A percentile compares a stretch with the other conserved stretches of the same genome.
Conservation (phyloP, 352 stramenopile genomes). For the Phytophthora chlamydospora region DNA sequence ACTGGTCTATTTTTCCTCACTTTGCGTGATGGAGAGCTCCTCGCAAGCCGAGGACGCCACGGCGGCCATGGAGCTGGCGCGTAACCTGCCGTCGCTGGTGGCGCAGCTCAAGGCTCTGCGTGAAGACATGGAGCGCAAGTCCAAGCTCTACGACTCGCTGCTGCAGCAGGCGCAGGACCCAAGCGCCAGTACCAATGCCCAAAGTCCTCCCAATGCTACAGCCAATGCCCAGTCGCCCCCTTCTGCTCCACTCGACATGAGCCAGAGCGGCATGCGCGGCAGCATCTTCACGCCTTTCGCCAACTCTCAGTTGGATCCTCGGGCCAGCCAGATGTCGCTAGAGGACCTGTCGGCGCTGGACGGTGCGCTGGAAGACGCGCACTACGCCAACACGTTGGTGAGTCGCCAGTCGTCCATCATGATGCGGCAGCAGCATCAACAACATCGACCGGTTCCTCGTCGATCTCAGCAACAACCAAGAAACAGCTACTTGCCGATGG, state of each 20-base stretch:
- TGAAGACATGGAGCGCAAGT: slow-evolving; percentile 72
- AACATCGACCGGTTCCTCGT: slow-evolving; percentile 8
- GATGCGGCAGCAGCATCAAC: slow-evolving; percentile 34
- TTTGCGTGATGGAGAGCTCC: slow-evolving; percentile 24
- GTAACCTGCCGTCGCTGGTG: slow-evolving; percentile 69
- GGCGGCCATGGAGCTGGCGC: slow-evolving; percentile 50
- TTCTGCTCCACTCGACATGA: slow-evolving; percentile 6
- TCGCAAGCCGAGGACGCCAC: slow-evolving; percentile 5
- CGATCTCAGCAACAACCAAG: slow-evolving; percentile 12
- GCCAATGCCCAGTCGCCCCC: too few species aligned
- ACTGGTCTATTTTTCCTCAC: slow-evolving; percentile 8
- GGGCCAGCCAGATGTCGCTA: slow-evolving; percentile 34
- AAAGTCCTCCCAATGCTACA: too few species aligned
- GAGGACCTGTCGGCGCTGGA: slow-evolving; percentile 34
- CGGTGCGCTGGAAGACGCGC: slow-evolving; percentile 18
- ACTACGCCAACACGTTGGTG: slow-evolving; percentile 36
- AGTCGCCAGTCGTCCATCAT: slow-evolving; percentile 41
- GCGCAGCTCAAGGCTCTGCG: slow-evolving; percentile 65
- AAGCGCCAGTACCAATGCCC: too few species aligned
- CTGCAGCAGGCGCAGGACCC: slow-evolving; percentile 21
- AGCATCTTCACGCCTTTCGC: slow-evolving; percentile 54
- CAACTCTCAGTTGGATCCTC: slow-evolving; percentile 36
- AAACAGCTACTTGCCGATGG: slow-evolving; percentile 10
- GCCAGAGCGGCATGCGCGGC: slow-evolving; percentile 33
- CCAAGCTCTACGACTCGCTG: slow-evolving; percentile 74